phyloP scores from a whole-genome alignment of 345 rosid species.

The Excoecaria cochinchinensis region DNA sequence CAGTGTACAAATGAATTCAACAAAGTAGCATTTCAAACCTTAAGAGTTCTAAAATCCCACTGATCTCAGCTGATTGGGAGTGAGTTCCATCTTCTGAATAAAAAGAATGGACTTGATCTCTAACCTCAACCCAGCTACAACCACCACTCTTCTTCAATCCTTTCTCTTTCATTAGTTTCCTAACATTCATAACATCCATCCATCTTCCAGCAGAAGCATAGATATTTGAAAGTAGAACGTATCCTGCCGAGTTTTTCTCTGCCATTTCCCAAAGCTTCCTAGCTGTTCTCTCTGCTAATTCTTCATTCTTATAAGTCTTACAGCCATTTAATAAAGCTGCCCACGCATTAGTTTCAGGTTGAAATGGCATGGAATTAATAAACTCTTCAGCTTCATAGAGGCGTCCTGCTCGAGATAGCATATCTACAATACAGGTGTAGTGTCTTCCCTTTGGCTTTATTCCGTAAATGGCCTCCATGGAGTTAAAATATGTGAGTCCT shows the following conservation, averaged over 20 bases:
- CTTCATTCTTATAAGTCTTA: conserved; percentile 42
- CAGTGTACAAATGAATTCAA: neutral
- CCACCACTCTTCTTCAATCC: conserved; percentile 53
- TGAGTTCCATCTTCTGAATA: conserved; percentile 43
- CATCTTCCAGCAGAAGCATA: conserved; percentile 60
- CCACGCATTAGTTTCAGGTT: conserved; percentile 45
- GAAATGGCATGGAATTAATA: conserved; percentile 48
- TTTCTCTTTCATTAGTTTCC: conserved; percentile 52
- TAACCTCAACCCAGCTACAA: conserved; percentile 60
- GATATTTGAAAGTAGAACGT: conserved; percentile 54
- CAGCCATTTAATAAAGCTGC: conserved; percentile 59
- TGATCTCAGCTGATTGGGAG: conserved; percentile 35
- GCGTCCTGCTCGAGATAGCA: conserved; percentile 60
- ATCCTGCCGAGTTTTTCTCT: conserved; percentile 38
- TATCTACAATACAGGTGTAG: conserved; percentile 53
- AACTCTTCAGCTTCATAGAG: conserved; percentile 56
- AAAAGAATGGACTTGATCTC: conserved; percentile 40
- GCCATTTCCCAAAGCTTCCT: conserved; percentile 39
- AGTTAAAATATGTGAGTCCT: conserved; percentile 42
- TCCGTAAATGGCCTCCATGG: conserved; percentile 43
- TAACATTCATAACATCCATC: conserved; percentile 42
- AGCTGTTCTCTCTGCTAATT: conserved; percentile 44
- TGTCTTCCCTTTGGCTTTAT: conserved; percentile 45
- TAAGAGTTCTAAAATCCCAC: conserved; percentile 37
- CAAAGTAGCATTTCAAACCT: conserved; percentile 38